phyloP scores from a whole-genome alignment of 2,329 filamentous ascomycete species.

The Gnomoniopsis smithogilvyi region DNA sequence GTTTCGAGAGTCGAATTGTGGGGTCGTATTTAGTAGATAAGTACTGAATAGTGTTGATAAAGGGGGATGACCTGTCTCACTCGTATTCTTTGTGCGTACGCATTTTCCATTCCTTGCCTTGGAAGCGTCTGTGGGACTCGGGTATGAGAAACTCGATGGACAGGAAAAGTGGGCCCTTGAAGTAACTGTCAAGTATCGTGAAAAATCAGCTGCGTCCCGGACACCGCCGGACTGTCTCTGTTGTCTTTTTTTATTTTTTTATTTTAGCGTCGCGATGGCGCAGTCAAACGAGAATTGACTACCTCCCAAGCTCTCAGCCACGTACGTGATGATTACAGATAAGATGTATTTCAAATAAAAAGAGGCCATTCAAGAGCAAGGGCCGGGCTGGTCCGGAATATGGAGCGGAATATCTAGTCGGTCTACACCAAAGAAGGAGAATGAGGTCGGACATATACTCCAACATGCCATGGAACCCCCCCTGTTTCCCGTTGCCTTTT shows the following conservation, averaged over 20 bases:
- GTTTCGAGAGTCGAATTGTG: too few species aligned
- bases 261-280: not conserved
- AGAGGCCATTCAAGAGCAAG: too few species aligned
- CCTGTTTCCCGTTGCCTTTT: not conserved
- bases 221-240: not conserved
- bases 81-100: too few species aligned
- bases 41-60: too few species aligned
- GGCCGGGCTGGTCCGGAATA: too few species aligned
- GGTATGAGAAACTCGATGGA: too few species aligned
- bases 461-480: not conserved
- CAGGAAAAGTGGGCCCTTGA: not conserved
- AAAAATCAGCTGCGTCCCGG: not conserved
- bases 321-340: not conserved
- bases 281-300: not conserved
- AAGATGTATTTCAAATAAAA: too few species aligned
- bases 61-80: too few species aligned
- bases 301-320: not conserved
- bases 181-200: not conserved
- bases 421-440: not conserved
- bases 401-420: not conserved
- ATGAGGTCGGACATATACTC: not conserved
- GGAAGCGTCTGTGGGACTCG: too few species aligned
- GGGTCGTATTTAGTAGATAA: too few species aligned
- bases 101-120: too few species aligned
- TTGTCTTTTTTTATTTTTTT: too few species aligned